Evolutionary conservation across 805 yeast genomes (phyloP).

Genomic region (Candida jianshihensis): DNA sequence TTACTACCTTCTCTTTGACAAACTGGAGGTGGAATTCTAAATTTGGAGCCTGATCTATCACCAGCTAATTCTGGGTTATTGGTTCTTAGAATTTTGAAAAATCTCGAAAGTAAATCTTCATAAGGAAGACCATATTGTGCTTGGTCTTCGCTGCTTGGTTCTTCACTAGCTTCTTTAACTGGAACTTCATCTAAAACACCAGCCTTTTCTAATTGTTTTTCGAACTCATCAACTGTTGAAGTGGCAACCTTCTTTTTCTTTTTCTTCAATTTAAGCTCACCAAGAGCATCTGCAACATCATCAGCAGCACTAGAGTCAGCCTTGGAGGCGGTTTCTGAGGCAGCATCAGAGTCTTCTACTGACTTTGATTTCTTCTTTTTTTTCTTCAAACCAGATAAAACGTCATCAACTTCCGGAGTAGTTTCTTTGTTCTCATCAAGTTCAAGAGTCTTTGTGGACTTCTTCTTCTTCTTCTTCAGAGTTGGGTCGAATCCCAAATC

Average conservation of each 20-base stretch:
- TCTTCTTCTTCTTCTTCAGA: constrained; percentile 76
- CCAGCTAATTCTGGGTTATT: constrained; percentile 99
- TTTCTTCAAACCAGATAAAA: constrained; percentile 73
- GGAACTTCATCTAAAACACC: constrained; percentile 54
- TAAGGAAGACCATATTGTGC: constrained; percentile 62
- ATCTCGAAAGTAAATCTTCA: constrained; percentile 71
- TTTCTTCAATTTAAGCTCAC: constrained; percentile 70
- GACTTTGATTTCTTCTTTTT: constrained; percentile 68
- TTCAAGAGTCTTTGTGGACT: constrained; percentile 37
- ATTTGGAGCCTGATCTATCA: constrained; percentile 85
- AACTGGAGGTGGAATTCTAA: constrained; percentile 95
- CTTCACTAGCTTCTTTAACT: constrained; percentile 22
- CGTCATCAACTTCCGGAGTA: constrained; percentile 48
- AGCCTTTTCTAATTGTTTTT: constrained; percentile 82
- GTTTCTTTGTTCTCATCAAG: constrained; percentile 28
- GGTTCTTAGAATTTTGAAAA: constrained; percentile 77
- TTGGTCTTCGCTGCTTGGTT: constrained; percentile 26
- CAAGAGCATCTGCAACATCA: constrained; percentile 53
- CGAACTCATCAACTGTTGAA: constrained; percentile 67
- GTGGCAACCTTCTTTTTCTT: constrained; percentile 69
- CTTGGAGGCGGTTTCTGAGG: constrained; percentile 28
- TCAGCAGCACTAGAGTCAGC: constrained; percentile 30
- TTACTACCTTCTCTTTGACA: constrained; percentile 96
- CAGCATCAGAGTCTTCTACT: constrained; percentile 25
- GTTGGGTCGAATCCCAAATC: constrained; percentile 65